Conservation (phyloP, 805 yeast species). For the Candida ipomoeae region DNA sequence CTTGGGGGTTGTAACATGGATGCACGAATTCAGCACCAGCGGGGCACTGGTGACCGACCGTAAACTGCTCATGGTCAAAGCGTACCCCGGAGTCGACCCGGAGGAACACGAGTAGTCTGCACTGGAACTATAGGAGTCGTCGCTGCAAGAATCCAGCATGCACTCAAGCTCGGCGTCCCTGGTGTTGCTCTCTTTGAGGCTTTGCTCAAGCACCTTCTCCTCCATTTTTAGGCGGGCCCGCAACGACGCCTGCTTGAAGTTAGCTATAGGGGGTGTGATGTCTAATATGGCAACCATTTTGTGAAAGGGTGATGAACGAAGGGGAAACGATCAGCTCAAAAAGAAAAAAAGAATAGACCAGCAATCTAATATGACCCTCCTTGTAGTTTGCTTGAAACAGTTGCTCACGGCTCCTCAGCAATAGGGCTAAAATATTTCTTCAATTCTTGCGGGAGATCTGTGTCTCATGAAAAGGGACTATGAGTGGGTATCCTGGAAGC, state of each 20-base stretch:
- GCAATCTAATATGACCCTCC: not conserved
- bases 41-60: not conserved
- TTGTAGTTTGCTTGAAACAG: not conserved
- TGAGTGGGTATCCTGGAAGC: not conserved
- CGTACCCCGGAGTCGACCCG: not conserved
- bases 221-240: slow-evolving; percentile 1
- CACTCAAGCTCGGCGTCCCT: slow-evolving; percentile 1
- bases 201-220: slow-evolving; percentile 1
- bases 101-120: slow-evolving; percentile 1
- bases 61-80: slow-evolving; percentile 1
- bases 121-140: slow-evolving; percentile 3
- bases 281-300: slow-evolving; percentile 1
- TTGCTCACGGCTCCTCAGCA: not conserved
- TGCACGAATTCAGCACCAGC: not conserved
- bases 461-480: not conserved
- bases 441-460: not conserved
- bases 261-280: not conserved
- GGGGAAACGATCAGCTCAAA: not conserved
- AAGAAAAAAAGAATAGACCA: no score
- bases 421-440: not conserved
- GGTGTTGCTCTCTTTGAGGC: not conserved
- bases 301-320: not conserved
- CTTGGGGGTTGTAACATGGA: not conserved
- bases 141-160: slow-evolving; percentile 4
- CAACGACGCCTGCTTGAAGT: not conserved